These are phyloP conservation scores for Aspergillus floridensis DNA, from an alignment of 2,329 filamentous ascomycete genomes.

Conservation along the genomic window DNA sequence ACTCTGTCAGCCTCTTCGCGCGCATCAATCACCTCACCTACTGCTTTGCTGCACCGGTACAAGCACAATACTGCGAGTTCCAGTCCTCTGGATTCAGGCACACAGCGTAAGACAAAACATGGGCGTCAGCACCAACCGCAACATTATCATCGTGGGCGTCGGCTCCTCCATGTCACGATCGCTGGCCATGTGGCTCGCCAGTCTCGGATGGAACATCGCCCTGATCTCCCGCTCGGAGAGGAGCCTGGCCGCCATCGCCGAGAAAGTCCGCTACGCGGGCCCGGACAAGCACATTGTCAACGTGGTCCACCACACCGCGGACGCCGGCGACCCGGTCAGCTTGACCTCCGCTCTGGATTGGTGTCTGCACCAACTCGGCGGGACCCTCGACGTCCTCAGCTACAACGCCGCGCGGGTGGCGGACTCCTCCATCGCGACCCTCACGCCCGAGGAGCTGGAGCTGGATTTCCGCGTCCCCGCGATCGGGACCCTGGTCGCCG, in stretches of 20 bases:
- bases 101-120: neutral
- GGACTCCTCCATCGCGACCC: neutral
- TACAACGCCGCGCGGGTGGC: constrained; percentile 7
- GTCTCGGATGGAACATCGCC: constrained; percentile 7
- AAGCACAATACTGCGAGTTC: neutral
- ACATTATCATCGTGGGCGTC: constrained; percentile 7
- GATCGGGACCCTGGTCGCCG: constrained; percentile 1
- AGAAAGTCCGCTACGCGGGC: neutral
- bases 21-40: too few relatives aligned
- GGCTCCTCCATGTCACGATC: constrained; percentile 7
- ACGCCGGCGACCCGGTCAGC: neutral
- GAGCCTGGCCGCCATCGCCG: constrained; percentile 1
- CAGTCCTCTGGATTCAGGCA: neutral
- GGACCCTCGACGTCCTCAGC: constrained; percentile 1
- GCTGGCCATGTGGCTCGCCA: constrained; percentile 7
- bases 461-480: constrained; percentile 1
- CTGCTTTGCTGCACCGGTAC: neutral
- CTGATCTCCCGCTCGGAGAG: constrained; percentile 4
- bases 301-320: neutral
- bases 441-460: neutral
- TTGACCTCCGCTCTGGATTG: constrained; percentile 2
- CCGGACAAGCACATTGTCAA: neutral
- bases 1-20: too few relatives aligned
- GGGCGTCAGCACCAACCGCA: constrained; percentile 9
- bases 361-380: neutral